Percentiles rank a stretch among this genome's conserved stretches.
These are phyloP conservation scores for Amphibolis antarctica DNA, from an alignment of 106 monocot genomes.

Conservation along the genomic window DNA sequence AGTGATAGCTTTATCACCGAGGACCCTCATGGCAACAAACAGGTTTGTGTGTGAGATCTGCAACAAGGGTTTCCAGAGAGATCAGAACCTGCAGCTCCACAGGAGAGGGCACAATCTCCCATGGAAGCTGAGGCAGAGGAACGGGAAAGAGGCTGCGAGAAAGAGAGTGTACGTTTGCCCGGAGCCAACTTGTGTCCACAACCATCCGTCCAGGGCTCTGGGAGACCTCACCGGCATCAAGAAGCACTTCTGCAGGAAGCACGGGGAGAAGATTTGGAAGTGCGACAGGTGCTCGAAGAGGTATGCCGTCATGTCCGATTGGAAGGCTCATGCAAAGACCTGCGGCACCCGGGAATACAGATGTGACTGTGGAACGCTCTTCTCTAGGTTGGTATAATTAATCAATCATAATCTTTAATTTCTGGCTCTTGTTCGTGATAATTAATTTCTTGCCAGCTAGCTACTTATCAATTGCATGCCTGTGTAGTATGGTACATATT, in stretches of 20 bases:
- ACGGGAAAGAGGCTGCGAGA: neutral
- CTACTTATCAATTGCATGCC: no score
- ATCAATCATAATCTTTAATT: neutral
- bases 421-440: neutral
- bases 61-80: slow-evolving; percentile 13
- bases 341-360: slow-evolving; percentile 9
- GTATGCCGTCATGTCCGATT: slow-evolving; percentile 16
- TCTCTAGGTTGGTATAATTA: slow-evolving; percentile 8
- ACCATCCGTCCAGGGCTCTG: slow-evolving; percentile 8
- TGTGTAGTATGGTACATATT: no score
- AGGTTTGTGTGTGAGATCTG: slow-evolving; percentile 12
- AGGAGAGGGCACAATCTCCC: slow-evolving; percentile 12
- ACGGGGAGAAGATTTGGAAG: slow-evolving; percentile 12
- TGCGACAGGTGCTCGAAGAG: slow-evolving; percentile 9
- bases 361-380: slow-evolving; percentile 12
- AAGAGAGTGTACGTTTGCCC: slow-evolving; percentile 16
- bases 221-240: slow-evolving; percentile 13
- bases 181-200: slow-evolving; percentile 8
- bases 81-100: slow-evolving; percentile 13
- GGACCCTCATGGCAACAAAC: slow-evolving; percentile 10
- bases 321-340: slow-evolving; percentile 12
- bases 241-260: slow-evolving; percentile 17
- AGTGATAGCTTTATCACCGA: slow-evolving; percentile 11
- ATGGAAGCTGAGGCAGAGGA: slow-evolving; percentile 13
- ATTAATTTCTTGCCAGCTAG: no score